Base-by-base conservation (phyloP, 140 eudicot genomes). In the Anethum foeniculum region DNA sequence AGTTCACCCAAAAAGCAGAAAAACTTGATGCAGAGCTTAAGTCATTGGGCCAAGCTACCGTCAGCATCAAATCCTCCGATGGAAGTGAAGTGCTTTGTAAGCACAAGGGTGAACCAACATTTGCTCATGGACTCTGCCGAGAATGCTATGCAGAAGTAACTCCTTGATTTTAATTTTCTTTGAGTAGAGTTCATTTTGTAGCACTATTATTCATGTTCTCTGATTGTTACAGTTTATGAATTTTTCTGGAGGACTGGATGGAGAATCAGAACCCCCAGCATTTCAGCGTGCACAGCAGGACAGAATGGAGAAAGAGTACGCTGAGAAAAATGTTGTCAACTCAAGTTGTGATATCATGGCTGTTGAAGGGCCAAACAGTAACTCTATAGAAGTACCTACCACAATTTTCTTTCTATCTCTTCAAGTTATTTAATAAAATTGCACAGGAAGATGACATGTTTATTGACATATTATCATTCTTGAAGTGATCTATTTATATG, bases 61-160 rank as follows among this genome's bases (percentile, higher is more conserved):
- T 49, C 28, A 73, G 44, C 71, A 14, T 23, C 5, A 74, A 79
- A 74, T 47, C 27, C 28, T 75, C 80, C 54, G 82, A 77, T 30
- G 58, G 16, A 25, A 27, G 28, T 58, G 86, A 86, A 84, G 56
- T 89, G 77, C 87, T 89, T 36, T 89, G 92, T 82, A 78, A 80
- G 62, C 92, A 89, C 56, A 89, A 85, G 82, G 87, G 83, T 27
- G 79, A 46, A 67, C 82, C 78, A 49, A 81, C 71, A 56, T 85
- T 85, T 85, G 88, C 90, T 56, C 89, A 86, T 85, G 90, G 93
- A 14, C 90, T 89, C 30, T 89, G 93, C 68, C 21, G 67, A 81
- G 49, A 54, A 13, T 89, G 93, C 77, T 87, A 83, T 44, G 38
- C 65, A 12, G 89, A 86, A 47, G 93, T 89, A 83, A 77, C 7